Base-by-base conservation (phyloP, 495 filamentous ascomycete genomes). In the Neurospora tetraspora region DNA sequence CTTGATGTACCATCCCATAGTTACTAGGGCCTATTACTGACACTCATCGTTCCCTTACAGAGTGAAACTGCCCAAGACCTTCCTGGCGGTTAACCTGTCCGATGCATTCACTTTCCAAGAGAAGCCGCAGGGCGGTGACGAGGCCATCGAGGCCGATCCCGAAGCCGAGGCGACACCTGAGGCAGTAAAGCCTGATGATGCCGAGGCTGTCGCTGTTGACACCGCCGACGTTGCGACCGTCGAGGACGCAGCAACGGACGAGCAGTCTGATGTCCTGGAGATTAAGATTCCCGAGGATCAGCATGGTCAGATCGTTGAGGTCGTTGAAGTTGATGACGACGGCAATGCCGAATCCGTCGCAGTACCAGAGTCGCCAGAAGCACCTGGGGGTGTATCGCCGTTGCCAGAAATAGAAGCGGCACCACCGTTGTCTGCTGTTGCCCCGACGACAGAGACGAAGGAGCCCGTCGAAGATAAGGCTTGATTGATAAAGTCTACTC, bases 51-150 rank as follows among this genome's bases (percentile, higher is more conserved):
- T 7, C 14, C 4, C 27, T 8, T 59, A 0, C 69, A 94, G 93
- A 74, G 96, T 99, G 45, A 97, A 98, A 85, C 83, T 99, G 34
- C 96, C 96, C 36, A 96, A 96, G 83, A 91, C 90, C 12, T 99
- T 99, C 81, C 88, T 96, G 38, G 95, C 94, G 14, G 91, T 97
- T 69, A 97, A 97, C 76, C 84, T 97, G n/a, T 91, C 89, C 70
- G 93, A 95, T 77, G 84, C 85, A 8, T 87, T 88, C 79, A 83
- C 83, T 5, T 89, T 89, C 74, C 85, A 88, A 75, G 85, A 87
- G 74, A 85, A 82, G 71, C 72, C 75, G 18, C 82, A 84, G 74
- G 79, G 77, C 71, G 77, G 77, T 69, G 82, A 81, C 7, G 53
- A 65, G 53, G 6, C 27, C 53, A 65, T 31, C 14, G 53, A 65